Conservation (phyloP, 2,329 filamentous ascomycete genomes). For the Ceratocystis destructans region DNA sequence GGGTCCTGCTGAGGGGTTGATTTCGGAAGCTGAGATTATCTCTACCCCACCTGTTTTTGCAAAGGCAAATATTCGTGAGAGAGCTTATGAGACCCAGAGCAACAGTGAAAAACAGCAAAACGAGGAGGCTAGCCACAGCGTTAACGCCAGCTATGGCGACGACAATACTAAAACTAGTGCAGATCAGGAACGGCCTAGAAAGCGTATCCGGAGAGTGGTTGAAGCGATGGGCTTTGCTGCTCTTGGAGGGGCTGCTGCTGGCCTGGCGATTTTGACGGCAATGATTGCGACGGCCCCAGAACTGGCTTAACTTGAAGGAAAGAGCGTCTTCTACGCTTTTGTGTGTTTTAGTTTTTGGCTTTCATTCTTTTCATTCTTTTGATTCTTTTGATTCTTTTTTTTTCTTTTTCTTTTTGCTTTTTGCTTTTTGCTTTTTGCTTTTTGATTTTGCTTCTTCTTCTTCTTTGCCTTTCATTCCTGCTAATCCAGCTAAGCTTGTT, state of each 20-base stretch:
- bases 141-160: neutral
- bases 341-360: neutral
- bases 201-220: conserved; percentile 24
- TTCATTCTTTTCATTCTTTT: neutral
- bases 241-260: conserved; percentile 27
- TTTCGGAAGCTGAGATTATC: neutral
- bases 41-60: neutral
- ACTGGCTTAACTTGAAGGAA: conserved; percentile 21
- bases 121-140: no score
- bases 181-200: conserved; percentile 20
- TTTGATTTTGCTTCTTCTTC: no score
- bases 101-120: no score
- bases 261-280: conserved; percentile 27
- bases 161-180: neutral
- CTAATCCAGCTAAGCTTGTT: no score
- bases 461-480: no score
- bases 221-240: conserved; percentile 28
- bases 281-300: conserved; percentile 30
- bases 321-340: neutral
- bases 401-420: neutral
- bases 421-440: neutral
- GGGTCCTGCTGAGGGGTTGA: neutral
- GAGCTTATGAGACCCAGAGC: no score
- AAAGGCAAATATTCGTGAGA: neutral
- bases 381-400: neutral